Evolutionary conservation across 2,329 filamentous ascomycete species (phyloP).

Genomic region (Trichothecium roseum): DNA sequence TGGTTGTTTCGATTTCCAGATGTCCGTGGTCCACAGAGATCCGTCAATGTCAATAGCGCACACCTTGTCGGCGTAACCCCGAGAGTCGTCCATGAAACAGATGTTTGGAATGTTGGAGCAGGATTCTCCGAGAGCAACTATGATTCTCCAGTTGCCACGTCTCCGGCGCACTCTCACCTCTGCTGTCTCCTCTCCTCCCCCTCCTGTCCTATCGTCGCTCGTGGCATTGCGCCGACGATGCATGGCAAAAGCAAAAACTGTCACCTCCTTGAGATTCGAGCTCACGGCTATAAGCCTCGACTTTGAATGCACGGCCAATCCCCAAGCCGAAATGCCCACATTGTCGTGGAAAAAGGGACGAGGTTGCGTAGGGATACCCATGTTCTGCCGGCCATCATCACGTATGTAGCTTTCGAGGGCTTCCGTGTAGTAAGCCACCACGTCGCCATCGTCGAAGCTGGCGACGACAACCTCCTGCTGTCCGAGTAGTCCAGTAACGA

Average conservation of each 20-base stretch:
- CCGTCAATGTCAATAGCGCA: conserved; percentile 41
- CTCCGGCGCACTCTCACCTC: conserved; percentile 28
- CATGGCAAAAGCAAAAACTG: conserved; percentile 40
- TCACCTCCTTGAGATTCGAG: conserved; percentile 55
- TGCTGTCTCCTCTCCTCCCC: background rate
- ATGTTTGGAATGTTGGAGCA: conserved; percentile 43
- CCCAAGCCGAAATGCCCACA: conserved; percentile 77
- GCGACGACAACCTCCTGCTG: conserved; percentile 57
- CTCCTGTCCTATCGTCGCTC: background rate
- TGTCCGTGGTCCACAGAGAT: conserved; percentile 37
- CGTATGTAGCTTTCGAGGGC: conserved; percentile 34
- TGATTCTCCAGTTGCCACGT: conserved; percentile 38
- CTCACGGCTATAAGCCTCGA: conserved; percentile 82
- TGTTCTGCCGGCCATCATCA: background rate
- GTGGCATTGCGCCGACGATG: no score
- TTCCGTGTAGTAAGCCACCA: conserved; percentile 58
- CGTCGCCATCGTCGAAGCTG: conserved; percentile 65
- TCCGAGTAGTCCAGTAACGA: conserved; percentile 60
- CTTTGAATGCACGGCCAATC: conserved; percentile 67
- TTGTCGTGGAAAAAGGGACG: conserved; percentile 61
- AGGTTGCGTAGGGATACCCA: conserved; percentile 2
- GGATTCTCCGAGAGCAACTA: conserved; percentile 26
- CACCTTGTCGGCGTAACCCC: conserved; percentile 38
- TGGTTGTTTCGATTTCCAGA: conserved; percentile 31
- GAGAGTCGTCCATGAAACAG: conserved; percentile 34